These are phyloP conservation scores for Jatropha curcas DNA, from an alignment of 345 rosid species.

Conservation along the genomic window DNA sequence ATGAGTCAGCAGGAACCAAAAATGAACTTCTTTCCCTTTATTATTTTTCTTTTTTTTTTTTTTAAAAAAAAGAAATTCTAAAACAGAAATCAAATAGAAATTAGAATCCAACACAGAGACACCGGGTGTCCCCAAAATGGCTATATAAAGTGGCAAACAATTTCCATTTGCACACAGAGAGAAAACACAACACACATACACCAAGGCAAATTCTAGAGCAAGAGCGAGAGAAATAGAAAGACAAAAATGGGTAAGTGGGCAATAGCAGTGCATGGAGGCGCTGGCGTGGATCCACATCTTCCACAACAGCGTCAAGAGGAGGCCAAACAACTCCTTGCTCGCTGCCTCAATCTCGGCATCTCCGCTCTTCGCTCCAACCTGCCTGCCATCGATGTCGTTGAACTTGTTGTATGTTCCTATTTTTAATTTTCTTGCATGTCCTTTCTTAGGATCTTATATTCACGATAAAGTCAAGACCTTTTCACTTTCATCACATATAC, in stretches of 20 bases:
- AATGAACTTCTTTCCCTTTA: neutral
- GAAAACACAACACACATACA: neutral
- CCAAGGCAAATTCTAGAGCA: neutral
- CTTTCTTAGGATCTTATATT: no score
- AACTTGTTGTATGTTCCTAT: slow-evolving; percentile 65
- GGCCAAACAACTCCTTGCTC: slow-evolving; percentile 81
- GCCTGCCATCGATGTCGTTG: slow-evolving; percentile 91
- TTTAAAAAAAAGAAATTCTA: neutral
- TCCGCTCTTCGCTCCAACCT: slow-evolving; percentile 70
- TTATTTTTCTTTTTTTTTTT: neutral
- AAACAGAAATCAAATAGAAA: neutral
- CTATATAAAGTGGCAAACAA: slow-evolving; percentile 15
- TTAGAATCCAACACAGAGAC: neutral
- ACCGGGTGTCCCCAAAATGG: slow-evolving; percentile 8
- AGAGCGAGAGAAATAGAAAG: slow-evolving; percentile 13
- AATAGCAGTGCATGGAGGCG: slow-evolving; percentile 98
- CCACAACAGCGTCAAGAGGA: slow-evolving; percentile 74
- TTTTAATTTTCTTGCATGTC: neutral
- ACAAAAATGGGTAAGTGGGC: slow-evolving; percentile 82
- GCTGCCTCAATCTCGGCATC: slow-evolving; percentile 87
- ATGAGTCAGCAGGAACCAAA: neutral
- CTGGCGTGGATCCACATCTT: slow-evolving; percentile 96
- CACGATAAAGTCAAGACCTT: no score
- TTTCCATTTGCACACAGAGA: neutral
- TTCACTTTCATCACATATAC: no score